Percentiles rank a stretch among this genome's conserved stretches.
These are phyloP conservation scores for Copromyces sp. DNA, from an alignment of 495 filamentous ascomycete genomes.

Conservation along the genomic window DNA sequence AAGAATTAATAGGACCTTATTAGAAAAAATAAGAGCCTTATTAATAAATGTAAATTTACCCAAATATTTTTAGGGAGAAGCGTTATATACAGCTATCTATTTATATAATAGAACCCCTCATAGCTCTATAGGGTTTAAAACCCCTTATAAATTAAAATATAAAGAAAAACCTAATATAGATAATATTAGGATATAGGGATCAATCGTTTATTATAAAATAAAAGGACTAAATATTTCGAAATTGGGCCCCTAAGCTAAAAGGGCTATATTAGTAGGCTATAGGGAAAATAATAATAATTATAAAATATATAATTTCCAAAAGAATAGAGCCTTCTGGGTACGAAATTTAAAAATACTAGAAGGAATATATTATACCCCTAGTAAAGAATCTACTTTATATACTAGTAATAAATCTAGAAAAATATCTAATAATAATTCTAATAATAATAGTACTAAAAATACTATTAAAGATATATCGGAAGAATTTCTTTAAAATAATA, in stretches of 20 bases:
- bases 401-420: no score
- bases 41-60: no score
- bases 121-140: not conserved
- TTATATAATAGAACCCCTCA: not conserved
- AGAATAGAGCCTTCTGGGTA: not conserved
- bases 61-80: no score
- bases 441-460: no score
- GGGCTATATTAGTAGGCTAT: not conserved
- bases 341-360: slow-evolving; percentile 1
- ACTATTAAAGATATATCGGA: no score
- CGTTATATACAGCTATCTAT: no score
- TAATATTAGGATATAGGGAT: not conserved
- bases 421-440: no score
- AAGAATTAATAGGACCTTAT: no score
- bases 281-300: not conserved
- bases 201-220: not conserved
- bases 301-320: not conserved
- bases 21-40: no score
- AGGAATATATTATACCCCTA: not conserved
- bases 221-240: not conserved
- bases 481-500: no score
- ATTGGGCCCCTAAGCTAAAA: not conserved
- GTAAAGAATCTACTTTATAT: no score
- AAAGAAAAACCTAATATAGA: not conserved
- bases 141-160: not conserved